A percentile compares a stretch with the other conserved stretches of the same genome.
phyloP scores from a whole-genome alignment of 768 basidiomycete species.

The Lentinula boryana region DNA sequence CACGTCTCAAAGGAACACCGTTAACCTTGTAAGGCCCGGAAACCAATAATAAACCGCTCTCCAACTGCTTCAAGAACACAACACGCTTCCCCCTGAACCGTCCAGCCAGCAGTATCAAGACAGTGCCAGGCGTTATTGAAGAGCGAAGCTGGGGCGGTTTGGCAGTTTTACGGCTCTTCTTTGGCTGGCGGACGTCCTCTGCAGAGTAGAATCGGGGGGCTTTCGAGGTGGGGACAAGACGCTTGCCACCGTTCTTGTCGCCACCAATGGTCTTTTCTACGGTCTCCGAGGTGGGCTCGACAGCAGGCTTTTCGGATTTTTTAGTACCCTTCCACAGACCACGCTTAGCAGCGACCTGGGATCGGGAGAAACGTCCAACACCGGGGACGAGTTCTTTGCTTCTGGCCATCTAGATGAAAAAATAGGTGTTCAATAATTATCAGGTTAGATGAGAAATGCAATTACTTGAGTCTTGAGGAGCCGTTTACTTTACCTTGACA shows the following conservation, averaged over 20 bases:
- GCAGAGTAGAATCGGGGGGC: slow-evolving; percentile 92
- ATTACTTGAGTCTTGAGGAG: slow-evolving; percentile 4
- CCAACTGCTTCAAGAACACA: slow-evolving; percentile 95
- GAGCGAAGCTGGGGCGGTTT: slow-evolving; percentile 76
- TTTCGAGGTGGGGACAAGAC: slow-evolving; percentile 80
- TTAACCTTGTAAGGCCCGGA: slow-evolving; percentile 98
- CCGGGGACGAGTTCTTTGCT: slow-evolving; percentile 79
- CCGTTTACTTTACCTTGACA: neutral
- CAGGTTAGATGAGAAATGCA: neutral
- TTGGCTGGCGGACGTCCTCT: slow-evolving; percentile 87
- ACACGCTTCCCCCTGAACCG: slow-evolving; percentile 98
- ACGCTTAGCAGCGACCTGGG: slow-evolving; percentile 74
- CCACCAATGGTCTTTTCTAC: slow-evolving; percentile 84
- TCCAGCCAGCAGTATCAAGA: slow-evolving; percentile 95
- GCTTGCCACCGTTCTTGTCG: slow-evolving; percentile 85
- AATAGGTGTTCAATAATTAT: neutral
- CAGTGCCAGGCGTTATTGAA: slow-evolving; percentile 88
- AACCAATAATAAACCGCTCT: slow-evolving; percentile 87
- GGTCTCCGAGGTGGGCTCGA: slow-evolving; percentile 50
- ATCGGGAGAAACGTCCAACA: slow-evolving; percentile 79
- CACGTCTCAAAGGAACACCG: slow-evolving; percentile 95
- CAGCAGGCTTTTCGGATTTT: slow-evolving; percentile 66
- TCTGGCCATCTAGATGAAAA: slow-evolving; percentile 65
- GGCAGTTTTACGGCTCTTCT: slow-evolving; percentile 85
- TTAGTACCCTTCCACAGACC: slow-evolving; percentile 81